Base-by-base conservation (phyloP, 2,329 filamentous ascomycete species). In the Endothia cerciana region DNA sequence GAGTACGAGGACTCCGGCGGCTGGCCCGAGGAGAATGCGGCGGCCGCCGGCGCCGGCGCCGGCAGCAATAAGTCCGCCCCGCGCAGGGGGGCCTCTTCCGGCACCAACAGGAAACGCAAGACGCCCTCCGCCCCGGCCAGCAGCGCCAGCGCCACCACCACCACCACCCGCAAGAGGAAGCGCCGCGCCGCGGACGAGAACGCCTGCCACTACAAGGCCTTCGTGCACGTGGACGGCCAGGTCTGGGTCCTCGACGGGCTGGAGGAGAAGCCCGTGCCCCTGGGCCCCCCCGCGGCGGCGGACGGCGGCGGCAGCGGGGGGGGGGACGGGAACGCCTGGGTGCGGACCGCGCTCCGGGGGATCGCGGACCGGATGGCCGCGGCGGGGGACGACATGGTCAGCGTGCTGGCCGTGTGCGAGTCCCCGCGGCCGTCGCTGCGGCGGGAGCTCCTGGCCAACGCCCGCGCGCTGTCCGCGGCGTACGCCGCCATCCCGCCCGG, bases 221-320 rank as follows among this genome's bases (percentile, higher is more conserved):
- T 94, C 73, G 88, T 97, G 38, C 92, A 92, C 2, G 85, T 88
- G 17, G 82, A 38, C 25, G 89, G 87, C 2, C 81, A 87, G 64
- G 85, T 97, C 17, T 97, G 93, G 93, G 92, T 94, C 75, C 87
- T 98, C 5, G 94, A 98, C 76, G 94, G 94, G 4, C 81, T 97
- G 28, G 88, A 94, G 74, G 81, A 81, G 51, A 87, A 89, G 69
- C 94, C 93, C 3, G 84, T 87, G 41, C 85, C 82, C 64, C 80
- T 93, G 64, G 89, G 89, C 78, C 75, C 64, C 68, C 69, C 62
- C n/a, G 36, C 47, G 25, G 10, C 25, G 3, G 22, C 45, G n/a
- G 47, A 7, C 4, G 25, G 22, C 47, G 17, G 4, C 11, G 4
- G 17, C 13, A 22, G 47, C 0, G 25, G 2, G 4, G 5, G 15